Conservation (phyloP, 768 basidiomycete genomes). For the Pulveroboletus sp. region DNA sequence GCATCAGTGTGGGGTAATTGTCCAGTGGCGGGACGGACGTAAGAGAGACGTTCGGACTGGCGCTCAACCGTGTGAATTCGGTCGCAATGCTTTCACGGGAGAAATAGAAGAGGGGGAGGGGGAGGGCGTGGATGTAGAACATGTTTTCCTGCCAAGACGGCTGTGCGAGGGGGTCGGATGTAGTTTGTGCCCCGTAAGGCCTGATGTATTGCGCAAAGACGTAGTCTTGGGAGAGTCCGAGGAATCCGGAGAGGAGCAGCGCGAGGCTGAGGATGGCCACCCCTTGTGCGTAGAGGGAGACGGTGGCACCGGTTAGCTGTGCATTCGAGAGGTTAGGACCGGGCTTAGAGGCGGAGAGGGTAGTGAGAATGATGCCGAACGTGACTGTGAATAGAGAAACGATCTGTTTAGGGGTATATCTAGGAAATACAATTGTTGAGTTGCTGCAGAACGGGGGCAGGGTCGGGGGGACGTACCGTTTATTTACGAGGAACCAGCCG, state of each 20-base stretch:
- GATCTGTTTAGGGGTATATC: conserved; percentile 62
- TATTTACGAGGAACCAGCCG: conserved; percentile 62
- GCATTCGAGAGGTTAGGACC: not conserved
- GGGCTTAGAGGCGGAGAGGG: conserved; percentile 62
- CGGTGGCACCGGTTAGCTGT: not conserved
- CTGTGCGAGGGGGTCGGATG: conserved; percentile 13
- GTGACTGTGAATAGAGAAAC: conserved; percentile 79
- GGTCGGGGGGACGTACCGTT: conserved; percentile 42
- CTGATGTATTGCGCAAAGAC: conserved; percentile 53
- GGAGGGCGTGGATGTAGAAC: conserved; percentile 85
- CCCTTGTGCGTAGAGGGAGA: conserved; percentile 55
- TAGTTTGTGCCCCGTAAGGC: conserved; percentile 20
- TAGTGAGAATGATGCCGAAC: conserved; percentile 71
- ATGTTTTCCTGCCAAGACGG: conserved; percentile 81
- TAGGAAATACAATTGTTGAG: conserved; percentile 23
- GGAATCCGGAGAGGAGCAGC: conserved; percentile 71
- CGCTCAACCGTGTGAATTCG: conserved; percentile 12
- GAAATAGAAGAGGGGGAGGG: conserved; percentile 71
- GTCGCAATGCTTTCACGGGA: conserved; percentile 46
- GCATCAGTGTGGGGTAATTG: not conserved
- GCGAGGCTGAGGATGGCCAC: conserved; percentile 72
- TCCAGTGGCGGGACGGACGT: conserved; percentile 5
- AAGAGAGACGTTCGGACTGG: conserved; percentile 14
- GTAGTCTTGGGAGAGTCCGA: conserved; percentile 83
- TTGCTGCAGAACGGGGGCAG: conserved; percentile 4